A percentile compares a stretch with the other conserved stretches of the same genome.
These are phyloP conservation scores for Magnolia officinalis DNA, from an alignment of 164 flowering plant species.

Conservation along the genomic window DNA sequence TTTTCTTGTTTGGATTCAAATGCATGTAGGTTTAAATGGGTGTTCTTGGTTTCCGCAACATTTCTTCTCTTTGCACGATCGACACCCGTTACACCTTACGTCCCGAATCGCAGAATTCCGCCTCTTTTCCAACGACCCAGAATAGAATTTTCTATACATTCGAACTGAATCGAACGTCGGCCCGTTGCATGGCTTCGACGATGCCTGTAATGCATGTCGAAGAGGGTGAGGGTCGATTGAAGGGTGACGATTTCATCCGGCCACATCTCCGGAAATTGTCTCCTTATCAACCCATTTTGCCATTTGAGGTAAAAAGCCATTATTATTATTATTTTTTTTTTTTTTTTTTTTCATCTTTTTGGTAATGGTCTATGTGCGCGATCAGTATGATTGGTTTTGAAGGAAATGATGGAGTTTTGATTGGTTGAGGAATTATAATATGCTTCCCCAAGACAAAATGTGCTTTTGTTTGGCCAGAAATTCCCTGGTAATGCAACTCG, in stretches of 20 bases:
- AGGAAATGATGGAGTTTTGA: too few relatives aligned
- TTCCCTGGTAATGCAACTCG: too few relatives aligned
- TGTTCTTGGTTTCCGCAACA: slow-evolving; percentile 30
- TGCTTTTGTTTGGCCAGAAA: too few relatives aligned
- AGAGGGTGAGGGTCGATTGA: slow-evolving; percentile 27
- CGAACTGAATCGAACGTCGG: slow-evolving; percentile 21
- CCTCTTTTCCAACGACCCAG: background rate
- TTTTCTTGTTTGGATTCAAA: background rate
- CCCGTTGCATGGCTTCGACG: slow-evolving; percentile 46
- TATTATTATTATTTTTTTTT: background rate
- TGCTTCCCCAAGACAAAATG: too few relatives aligned
- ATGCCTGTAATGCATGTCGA: slow-evolving; percentile 28
- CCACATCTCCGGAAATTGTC: slow-evolving; percentile 72
- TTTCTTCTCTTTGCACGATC: slow-evolving; percentile 21
- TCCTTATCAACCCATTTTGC: slow-evolving; percentile 93
- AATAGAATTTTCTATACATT: slow-evolving; percentile 22
- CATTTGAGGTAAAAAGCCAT: slow-evolving; percentile 68
- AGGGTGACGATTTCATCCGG: slow-evolving; percentile 82
- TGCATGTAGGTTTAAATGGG: slow-evolving; percentile 39
- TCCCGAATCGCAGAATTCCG: background rate
- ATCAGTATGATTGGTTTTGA: too few relatives aligned
- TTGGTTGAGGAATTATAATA: too few relatives aligned
- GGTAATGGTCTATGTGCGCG: background rate
- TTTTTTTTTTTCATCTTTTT: background rate
- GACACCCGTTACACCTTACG: slow-evolving; percentile 11